Evolutionary conservation across 208 protist genomes (phyloP), one percentile per base, ranked within the genome.

Genomic region (Ichthyophonus hoferi): DNA sequence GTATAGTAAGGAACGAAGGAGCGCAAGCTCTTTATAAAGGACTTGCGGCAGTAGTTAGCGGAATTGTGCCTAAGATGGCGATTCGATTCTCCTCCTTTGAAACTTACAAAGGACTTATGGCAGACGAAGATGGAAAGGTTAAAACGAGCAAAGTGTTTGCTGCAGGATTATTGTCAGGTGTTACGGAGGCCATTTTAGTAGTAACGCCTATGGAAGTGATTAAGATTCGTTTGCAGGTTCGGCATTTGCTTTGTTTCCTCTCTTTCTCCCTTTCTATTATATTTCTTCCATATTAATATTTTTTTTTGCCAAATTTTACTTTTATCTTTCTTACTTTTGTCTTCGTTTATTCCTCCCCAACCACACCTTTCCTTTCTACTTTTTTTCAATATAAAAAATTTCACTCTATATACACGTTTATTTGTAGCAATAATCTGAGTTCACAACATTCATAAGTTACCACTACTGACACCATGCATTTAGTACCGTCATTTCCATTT

Each of bases 11-110:
- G 1, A 42, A 39, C 24, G 88, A 90, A 58, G 79, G 88, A 33
- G 14, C 78, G 0, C 39, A 34, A 1, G 58, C 88, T 12, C 39
- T 90, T 35, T 58, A 79, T 42, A 87, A 87, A 79, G 89, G 89
- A 31, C 34, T 91, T 1, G 67, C 84, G n/a, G 83, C 89, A 14
- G 89, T 91, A 1, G 84, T 91, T 37, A 67, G 40, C n/a, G 89
- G 89, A n/a, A 87, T 78, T 58, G 58, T 89, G 35, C 89, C 89
- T 33, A 91, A 91, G 41, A 91, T 91, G 89, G 58, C 89, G 2
- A 91, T 91, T 34, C 84, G 89, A 1, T 91, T 89, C 40, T 86
- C 76, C 17, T 91, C 89, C 0, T 91, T 91, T 50, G 89, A 91
- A 42, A 84, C 34, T 12, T 91, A 79, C 41, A 91, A 91, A 76